Percentiles rank a stretch among this genome's conserved stretches.
These are phyloP conservation scores for Lepraria neglecta DNA, from an alignment of 495 filamentous ascomycete species.

Conservation along the genomic window DNA sequence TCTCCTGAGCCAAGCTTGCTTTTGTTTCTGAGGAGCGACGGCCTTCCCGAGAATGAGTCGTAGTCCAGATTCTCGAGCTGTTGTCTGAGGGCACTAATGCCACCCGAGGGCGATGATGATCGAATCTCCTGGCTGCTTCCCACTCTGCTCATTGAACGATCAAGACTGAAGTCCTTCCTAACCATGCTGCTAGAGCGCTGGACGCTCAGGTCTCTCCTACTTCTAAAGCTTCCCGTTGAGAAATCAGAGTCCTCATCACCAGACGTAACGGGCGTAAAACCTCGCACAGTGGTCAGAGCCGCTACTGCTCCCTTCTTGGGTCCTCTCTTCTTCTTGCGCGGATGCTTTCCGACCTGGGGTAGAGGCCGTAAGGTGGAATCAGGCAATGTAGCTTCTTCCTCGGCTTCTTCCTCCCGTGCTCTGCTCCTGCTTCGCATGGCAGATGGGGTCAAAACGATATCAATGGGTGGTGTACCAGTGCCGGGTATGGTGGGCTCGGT, in stretches of 20 bases:
- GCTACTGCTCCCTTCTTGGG: slow-evolving; percentile 45
- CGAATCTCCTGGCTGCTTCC: slow-evolving; percentile 52
- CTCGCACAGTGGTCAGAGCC: slow-evolving; percentile 67
- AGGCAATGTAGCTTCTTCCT: slow-evolving; percentile 8
- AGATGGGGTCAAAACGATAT: slow-evolving; percentile 19
- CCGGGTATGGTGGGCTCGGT: slow-evolving; percentile 12
- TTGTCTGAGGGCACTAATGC: slow-evolving; percentile 71
- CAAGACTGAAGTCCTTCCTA: slow-evolving; percentile 30
- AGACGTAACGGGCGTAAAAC: slow-evolving; percentile 80
- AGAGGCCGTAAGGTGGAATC: slow-evolving; percentile 10
- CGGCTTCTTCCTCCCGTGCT: slow-evolving; percentile 16
- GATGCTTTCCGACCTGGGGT: slow-evolving; percentile 9
- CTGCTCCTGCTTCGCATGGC: slow-evolving; percentile 7
- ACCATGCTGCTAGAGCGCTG: slow-evolving; percentile 33
- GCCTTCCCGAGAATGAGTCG: slow-evolving; percentile 40
- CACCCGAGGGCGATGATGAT: slow-evolving; percentile 51
- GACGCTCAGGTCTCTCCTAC: slow-evolving; percentile 28
- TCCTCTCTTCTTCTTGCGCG: slow-evolving; percentile 47
- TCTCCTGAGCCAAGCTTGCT: slow-evolving; percentile 40
- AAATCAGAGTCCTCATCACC: slow-evolving; percentile 81
- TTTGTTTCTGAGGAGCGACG: slow-evolving; percentile 20
- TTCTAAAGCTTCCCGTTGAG: slow-evolving; percentile 47
- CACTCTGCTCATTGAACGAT: not conserved
- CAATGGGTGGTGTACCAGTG: slow-evolving; percentile 35
- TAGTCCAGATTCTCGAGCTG: slow-evolving; percentile 63